phyloP scores from a whole-genome alignment of 352 stramenopile species.

The Phytophthora sp. region DNA sequence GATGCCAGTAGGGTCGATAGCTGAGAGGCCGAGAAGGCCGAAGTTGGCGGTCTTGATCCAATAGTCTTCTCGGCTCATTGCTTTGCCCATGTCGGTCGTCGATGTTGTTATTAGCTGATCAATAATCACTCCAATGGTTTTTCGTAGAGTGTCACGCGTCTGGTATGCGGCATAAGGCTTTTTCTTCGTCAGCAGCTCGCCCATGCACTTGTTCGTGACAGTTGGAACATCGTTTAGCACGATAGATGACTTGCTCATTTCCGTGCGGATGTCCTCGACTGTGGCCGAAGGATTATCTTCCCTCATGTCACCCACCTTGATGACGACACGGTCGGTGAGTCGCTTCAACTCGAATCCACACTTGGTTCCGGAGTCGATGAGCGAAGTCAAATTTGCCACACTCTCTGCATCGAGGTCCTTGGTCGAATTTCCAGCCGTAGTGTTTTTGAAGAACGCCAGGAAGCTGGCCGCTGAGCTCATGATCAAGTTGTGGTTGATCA shows the following conservation, averaged over 20 bases:
- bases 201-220: slow-evolving; percentile 52
- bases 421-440: slow-evolving; percentile 21
- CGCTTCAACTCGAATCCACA: slow-evolving; percentile 55
- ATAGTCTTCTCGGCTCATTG: slow-evolving; percentile 41
- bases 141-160: slow-evolving; percentile 55
- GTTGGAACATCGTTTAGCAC: slow-evolving; percentile 54
- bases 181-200: slow-evolving; percentile 34
- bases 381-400: slow-evolving; percentile 31
- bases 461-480: slow-evolving; percentile 42
- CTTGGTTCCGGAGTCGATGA: slow-evolving; percentile 42
- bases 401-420: slow-evolving; percentile 29
- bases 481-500: slow-evolving; percentile 49
- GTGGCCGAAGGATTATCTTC: slow-evolving; percentile 18
- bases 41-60: slow-evolving; percentile 44
- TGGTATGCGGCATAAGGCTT: slow-evolving; percentile 42
- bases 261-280: slow-evolving; percentile 47
- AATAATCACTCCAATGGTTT: slow-evolving; percentile 61
- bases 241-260: slow-evolving; percentile 46
- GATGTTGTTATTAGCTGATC: slow-evolving; percentile 56
- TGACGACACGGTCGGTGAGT: slow-evolving; percentile 52
- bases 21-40: slow-evolving; percentile 24
- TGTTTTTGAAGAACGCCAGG: slow-evolving; percentile 37
- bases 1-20: slow-evolving; percentile 57
- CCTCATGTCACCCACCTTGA: slow-evolving; percentile 48
- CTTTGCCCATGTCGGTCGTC: slow-evolving; percentile 44